phyloP scores from a whole-genome alignment of 2,329 filamentous ascomycete species.

The Aaosphaeria pasadenensis region DNA sequence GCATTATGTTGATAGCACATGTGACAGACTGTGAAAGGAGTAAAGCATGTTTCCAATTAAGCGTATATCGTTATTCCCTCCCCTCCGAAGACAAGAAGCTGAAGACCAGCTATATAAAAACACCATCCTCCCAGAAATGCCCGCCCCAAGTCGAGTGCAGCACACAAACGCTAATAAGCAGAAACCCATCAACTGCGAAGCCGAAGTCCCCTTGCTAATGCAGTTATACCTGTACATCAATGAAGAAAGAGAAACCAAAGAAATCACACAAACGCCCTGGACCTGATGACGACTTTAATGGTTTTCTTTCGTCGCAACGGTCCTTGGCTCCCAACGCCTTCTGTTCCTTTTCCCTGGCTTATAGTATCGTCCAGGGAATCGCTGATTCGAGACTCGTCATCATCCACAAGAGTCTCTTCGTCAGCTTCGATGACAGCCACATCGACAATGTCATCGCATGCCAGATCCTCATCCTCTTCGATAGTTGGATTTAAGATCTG shows the following conservation, averaged over 20 bases:
- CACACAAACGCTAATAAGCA: too few species aligned
- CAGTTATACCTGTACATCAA: too few species aligned
- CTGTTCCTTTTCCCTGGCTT: background rate
- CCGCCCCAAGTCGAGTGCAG: too few species aligned
- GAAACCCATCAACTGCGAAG: too few species aligned
- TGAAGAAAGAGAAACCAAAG: constrained; percentile 33
- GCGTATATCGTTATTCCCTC: too few species aligned
- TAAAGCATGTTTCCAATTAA: too few species aligned
- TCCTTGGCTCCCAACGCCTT: background rate
- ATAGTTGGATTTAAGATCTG: constrained; percentile 26
- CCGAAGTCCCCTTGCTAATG: too few species aligned
- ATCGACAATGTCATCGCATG: background rate
- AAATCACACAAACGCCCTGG: constrained; percentile 6
- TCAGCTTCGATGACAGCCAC: background rate
- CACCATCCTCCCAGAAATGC: too few species aligned
- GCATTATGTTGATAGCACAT: too few species aligned
- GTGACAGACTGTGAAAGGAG: too few species aligned
- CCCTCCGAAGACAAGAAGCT: too few species aligned
- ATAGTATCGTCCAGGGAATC: constrained; percentile 3
- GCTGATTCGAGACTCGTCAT: constrained; percentile 1
- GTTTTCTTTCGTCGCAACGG: constrained; percentile 1
- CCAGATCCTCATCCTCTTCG: constrained; percentile 4
- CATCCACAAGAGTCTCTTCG: constrained; percentile 14
- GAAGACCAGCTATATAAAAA: too few species aligned
- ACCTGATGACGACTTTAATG: constrained; percentile 11